phyloP scores from a whole-genome alignment of 2,329 filamentous ascomycete species.

The Aureobasidium melanogenum region DNA sequence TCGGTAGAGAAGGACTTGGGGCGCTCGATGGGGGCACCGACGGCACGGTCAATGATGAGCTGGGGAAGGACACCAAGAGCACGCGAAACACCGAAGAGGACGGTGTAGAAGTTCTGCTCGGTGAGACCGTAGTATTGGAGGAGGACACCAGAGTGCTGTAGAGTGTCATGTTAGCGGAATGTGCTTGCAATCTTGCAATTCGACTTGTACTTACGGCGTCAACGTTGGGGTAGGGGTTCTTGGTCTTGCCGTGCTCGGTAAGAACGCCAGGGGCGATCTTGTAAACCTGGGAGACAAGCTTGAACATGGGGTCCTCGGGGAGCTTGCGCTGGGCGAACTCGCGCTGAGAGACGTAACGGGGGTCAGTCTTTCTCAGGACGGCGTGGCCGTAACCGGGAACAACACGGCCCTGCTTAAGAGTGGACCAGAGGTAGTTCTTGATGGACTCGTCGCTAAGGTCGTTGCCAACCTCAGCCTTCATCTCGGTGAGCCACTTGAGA shows the following conservation, averaged over 20 bases:
- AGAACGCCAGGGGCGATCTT: constrained; percentile 98
- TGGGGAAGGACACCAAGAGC: constrained; percentile 97
- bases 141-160: constrained; percentile 85
- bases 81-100: constrained; percentile 96
- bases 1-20: constrained; percentile 99
- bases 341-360: constrained; percentile 96
- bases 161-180: constrained; percentile 1
- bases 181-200: neutral
- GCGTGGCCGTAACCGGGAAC: constrained; percentile 98
- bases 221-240: constrained; percentile 99
- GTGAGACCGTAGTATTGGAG: constrained; percentile 99
- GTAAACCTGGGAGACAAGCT: constrained; percentile 99
- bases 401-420: constrained; percentile 89
- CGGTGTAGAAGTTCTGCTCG: constrained; percentile 99
- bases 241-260: constrained; percentile 99
- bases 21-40: constrained; percentile 94
- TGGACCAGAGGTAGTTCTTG: constrained; percentile 97
- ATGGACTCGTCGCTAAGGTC: constrained; percentile 95
- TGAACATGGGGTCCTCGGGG: constrained; percentile 98
- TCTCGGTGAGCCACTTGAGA: constrained; percentile 96
- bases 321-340: constrained; percentile 91
- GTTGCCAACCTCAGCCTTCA: constrained; percentile 91
- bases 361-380: constrained; percentile 98
- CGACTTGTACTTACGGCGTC: constrained; percentile 53
- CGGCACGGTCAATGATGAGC: constrained; percentile 97